Evolutionary conservation across 176 grass and related monocot species (phyloP), one percentile per base, ranked within the genome.

Genomic region (Saccharum officinarum): DNA sequence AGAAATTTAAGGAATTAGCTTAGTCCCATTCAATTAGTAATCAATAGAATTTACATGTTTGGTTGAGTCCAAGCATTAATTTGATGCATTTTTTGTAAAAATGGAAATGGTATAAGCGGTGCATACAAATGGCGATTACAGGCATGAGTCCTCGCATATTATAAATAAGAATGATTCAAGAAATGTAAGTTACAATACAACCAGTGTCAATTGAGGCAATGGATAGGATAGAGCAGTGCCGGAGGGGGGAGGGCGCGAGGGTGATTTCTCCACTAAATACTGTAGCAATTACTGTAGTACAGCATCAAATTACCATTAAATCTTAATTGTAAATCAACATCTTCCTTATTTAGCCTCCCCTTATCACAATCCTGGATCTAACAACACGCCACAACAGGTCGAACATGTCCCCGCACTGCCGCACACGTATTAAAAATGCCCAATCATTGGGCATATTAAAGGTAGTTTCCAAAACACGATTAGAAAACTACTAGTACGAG

Each of bases 371-470:
- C n/a, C n/a, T n/a, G n/a, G n/a, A n/a, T n/a, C n/a, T n/a, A 49
- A 46, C 20, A 87, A 57, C 33, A 74, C 41, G 45, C 33, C 34
- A 61, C 5, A 45, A 47, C 22, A 38, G 18, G 42, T 64, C 30
- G 55, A 49, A 73, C 23, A 14, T 23, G 75, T 45, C 64, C 10
- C 25, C 26, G 42, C n/a, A n/a, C n/a, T n/a, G n/a, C n/a, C n/a
- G n/a, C 30, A 42, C 28, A 3, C 26, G 65, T 71, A 71, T 71
- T 71, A 36, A 50, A 67, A 39, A 63, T 37, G 40, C 7, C 42
- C 82, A 76, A 67, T 76, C 33, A 55, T 77, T 76, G 54, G 60
- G 31, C 60, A 8, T 76, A 54, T 11, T 22, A 49, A 52, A 82
- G 22, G n/a, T 28, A 39, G 22, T 82, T 71, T 82, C 47, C 34